Evolutionary conservation across 2,329 filamentous ascomycete genomes (phyloP), one percentile per base, ranked within the genome.

Genomic region (Chrysosporium queenslandicum): DNA sequence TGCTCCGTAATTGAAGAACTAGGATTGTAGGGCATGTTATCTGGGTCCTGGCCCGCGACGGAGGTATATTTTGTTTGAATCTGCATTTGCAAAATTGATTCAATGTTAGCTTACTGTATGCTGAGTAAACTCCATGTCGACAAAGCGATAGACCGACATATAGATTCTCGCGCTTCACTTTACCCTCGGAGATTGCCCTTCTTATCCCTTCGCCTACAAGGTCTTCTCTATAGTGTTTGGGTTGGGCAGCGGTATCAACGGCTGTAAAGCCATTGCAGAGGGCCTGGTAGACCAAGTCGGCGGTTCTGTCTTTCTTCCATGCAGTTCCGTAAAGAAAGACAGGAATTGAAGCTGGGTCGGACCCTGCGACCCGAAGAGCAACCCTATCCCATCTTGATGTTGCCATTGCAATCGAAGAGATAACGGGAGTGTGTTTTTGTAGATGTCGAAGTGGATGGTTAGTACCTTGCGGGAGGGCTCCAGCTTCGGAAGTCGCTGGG

Each of bases 51-150:
- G 21, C 79, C 81, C 14, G 68, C 67, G 3, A 80, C 66, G 0
- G 83, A 76, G 1, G 85, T 87, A 70, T 84, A 92, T 66, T 91
- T 92, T n/a, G 87, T 90, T 76, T 94, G 87, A 41, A 90, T 74
- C 80, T 85, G 50, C 8, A 41, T 7, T 41, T 2, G 16, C n/a
- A 14, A 18, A 40, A 20, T 40, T 37, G n/a, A 40, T 20, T 5
- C 37, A 12, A 18, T 40, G 16, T 40, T 18, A 40, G 37, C 16
- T n/a, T n/a, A n/a, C n/a, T n/a, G n/a, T n/a, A n/a, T n/a, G n/a
- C n/a, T n/a, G n/a, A n/a, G n/a, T n/a, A n/a, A n/a, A n/a, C n/a
- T n/a, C n/a, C n/a, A n/a, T n/a, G n/a, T n/a, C n/a, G n/a, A n/a
- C n/a, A n/a, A n/a, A n/a, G n/a, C n/a, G n/a, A n/a, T 14, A 11